Evolutionary conservation across 495 filamentous ascomycete species (phyloP), one percentile per base, ranked within the genome.

Genomic region (Lichina pygmaea): DNA sequence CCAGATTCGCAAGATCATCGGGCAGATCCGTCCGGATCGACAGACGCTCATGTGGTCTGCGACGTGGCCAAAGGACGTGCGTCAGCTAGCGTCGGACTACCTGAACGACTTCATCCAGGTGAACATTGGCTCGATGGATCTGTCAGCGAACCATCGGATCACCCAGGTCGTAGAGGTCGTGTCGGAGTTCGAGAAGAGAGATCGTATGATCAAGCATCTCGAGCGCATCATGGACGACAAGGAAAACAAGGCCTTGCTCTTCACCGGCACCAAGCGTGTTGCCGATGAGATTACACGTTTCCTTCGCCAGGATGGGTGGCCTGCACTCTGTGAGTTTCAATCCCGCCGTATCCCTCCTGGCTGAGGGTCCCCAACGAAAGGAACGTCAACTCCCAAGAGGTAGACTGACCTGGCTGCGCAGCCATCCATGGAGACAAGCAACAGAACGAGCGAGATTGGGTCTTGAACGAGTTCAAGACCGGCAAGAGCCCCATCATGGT

Each of bases 11-110:
- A 93, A 93, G 71, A 93, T 95, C 52, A 83, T 97, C 51, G 67
- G 78, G 43, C 89, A 97, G 66, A 97, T 97, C 65, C 83, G 89
- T 52, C 89, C 89, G 48, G 89, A 97, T 60, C 80, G 89, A 69
- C 89, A 97, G 56, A 97, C 89, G 50, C 92, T 86, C 73, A 97
- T 97, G 89, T 97, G 89, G 89, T 97, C 89, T 47, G 89, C 89
- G 53, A 97, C 89, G 7, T 97, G 89, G 89, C 89, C 89, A 50
- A 97, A 95, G 74, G 89, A 97, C 59, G 86, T 97, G 52, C 86
- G 89, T 53, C 78, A 82, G 57, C 68, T 95, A 48, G 89, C 89
- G n/a, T 69, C 79, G 33, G 89, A 97, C 58, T 97, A 91, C 70
- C 71, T 92, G 52, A 77, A 77, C 55, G 78, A 97, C 57, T 94